Base-by-base conservation (phyloP, 2,329 filamentous ascomycete species). In the Myriosclerotinia curreyana region DNA sequence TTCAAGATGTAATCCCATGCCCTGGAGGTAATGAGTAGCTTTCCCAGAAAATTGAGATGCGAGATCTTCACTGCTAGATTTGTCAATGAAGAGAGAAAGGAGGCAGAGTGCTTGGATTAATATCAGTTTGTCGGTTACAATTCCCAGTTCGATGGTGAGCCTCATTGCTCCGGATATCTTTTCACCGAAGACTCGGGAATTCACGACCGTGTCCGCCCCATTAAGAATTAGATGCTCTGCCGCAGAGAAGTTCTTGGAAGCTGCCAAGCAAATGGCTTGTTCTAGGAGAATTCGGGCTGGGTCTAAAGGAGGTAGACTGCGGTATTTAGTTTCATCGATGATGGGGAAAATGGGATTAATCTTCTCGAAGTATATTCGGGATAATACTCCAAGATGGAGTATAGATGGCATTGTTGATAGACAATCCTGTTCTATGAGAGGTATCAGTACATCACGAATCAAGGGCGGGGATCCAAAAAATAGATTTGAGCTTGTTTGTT, bases 51-150 rank as follows among this genome's bases (percentile, higher is more conserved):
- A 73, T 36, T 84, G 79, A 1, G 83, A 79, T 0, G 84, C 82
- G 5, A 82, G 70, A 68, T 86, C 82, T 14, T 81, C 79, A 67
- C 86, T 83, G 42, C 83, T 80, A 1, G 81, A 76, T 52, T 77
- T 78, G 5, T 87, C 83, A n/a, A 80, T 81, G 68, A 84, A 86
- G n/a, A 86, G 75, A 0, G 83, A 84, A 22, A 86, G 72, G 55
- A 86, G 78, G 34, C 80, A 77, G 8, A 85, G 76, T 17, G 82
- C 77, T 36, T 83, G 82, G 44, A 84, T 83, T 54, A 84, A 78
- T 36, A 84, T 75, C 7, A 86, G 77, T n/a, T 82, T 77, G 66
- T 85, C 80, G 0, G 78, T 76, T 9, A 86, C 79, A 50, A 86
- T 72, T 17, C 81, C 82, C 6, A 83, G 80, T 60, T 85, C 82